These are phyloP conservation scores for Neoboletus subvelutipes DNA, from an alignment of 768 basidiomycete species.

Conservation along the genomic window DNA sequence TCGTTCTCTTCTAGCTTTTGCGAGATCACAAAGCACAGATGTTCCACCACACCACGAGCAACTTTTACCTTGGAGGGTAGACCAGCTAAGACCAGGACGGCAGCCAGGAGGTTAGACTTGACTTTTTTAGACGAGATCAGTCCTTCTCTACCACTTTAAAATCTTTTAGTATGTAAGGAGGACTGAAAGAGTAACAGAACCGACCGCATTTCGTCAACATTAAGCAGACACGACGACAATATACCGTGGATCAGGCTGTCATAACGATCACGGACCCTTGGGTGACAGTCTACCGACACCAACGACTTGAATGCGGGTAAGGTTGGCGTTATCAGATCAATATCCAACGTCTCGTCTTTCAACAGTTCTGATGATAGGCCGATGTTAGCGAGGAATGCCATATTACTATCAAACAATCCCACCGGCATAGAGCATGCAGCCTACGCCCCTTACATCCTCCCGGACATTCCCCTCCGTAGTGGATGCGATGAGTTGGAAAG, in stretches of 20 bases:
- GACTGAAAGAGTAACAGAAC: constrained; percentile 23
- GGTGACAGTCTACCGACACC: constrained; percentile 48
- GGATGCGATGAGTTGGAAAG: constrained; percentile 58
- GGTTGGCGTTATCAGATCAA: constrained; percentile 78
- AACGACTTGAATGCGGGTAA: constrained; percentile 78
- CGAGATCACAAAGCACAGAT: constrained; percentile 78
- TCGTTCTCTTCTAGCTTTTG: constrained; percentile 71
- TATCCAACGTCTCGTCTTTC: constrained; percentile 78
- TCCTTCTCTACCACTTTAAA: constrained; percentile 73
- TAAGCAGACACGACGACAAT: constrained; percentile 79
- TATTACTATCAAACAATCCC: background rate
- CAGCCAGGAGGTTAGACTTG: constrained; percentile 86
- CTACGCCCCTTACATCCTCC: constrained; percentile 79
- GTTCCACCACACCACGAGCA: constrained; percentile 75
- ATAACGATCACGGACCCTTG: constrained; percentile 51
- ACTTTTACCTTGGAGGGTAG: constrained; percentile 66
- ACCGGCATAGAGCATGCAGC: constrained; percentile 80
- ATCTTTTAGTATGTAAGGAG: constrained; percentile 3
- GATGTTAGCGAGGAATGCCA: background rate
- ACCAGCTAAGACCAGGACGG: constrained; percentile 82
- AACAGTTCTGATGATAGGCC: constrained; percentile 56
- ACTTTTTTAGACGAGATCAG: constrained; percentile 75
- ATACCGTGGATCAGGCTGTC: constrained; percentile 70
- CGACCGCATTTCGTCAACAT: constrained; percentile 91
- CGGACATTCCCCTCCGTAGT: constrained; percentile 53